Conservation (phyloP, 169 alveolate genomes). For the Plasmodium berghei region DNA sequence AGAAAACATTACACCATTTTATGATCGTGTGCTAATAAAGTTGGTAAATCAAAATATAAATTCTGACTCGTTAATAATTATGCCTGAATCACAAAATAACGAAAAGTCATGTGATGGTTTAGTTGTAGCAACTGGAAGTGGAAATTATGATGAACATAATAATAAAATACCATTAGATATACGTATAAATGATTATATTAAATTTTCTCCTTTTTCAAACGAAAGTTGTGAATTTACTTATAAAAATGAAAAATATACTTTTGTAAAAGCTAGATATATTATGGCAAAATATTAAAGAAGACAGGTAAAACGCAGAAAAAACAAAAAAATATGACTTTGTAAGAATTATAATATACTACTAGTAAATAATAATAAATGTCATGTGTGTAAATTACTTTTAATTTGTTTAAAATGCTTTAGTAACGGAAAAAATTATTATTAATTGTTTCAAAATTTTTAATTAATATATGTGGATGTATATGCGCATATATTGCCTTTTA, state of each 20-base stretch:
- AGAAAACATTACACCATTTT: slow-evolving; percentile 46
- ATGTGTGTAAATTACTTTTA: too few species aligned
- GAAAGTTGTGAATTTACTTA: slow-evolving; percentile 73
- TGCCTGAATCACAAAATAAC: slow-evolving; percentile 60
- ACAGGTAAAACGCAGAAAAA: neutral
- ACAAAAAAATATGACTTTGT: neutral
- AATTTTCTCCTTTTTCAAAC: slow-evolving; percentile 70
- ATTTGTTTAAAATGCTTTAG: too few species aligned
- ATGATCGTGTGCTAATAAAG: slow-evolving; percentile 72
- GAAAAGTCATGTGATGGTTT: slow-evolving; percentile 48
- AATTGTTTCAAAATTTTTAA: too few species aligned
- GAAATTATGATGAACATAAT: slow-evolving; percentile 61
- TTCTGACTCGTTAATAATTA: slow-evolving; percentile 54
- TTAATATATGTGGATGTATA: too few species aligned
- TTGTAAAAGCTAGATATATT: slow-evolving; percentile 64
- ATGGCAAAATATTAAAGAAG: slow-evolving; percentile 60
- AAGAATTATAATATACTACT: neutral
- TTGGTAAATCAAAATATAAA: slow-evolving; percentile 24
- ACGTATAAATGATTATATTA: slow-evolving; percentile 48
- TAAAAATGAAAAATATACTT: slow-evolving; percentile 53
- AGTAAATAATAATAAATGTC: neutral
- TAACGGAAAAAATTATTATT: too few species aligned
- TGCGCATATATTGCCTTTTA: too few species aligned
- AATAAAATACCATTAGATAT: slow-evolving; percentile 59
- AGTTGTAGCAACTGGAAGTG: slow-evolving; percentile 68